These are phyloP conservation scores for Thalassiosira livingstoniorum DNA, from an alignment of 352 stramenopile species.

Conservation along the genomic window DNA sequence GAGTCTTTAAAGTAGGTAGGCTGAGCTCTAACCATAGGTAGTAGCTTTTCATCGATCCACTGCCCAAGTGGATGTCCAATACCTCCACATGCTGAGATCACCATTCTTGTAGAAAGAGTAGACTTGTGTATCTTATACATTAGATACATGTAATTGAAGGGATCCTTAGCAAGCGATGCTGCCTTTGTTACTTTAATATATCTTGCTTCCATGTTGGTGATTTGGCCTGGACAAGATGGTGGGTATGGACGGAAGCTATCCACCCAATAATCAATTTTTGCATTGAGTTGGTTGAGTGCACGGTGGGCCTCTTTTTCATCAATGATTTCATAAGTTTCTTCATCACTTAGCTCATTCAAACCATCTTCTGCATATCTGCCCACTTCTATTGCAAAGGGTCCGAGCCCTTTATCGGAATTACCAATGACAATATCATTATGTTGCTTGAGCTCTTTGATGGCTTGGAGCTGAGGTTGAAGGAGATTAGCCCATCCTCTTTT, in stretches of 20 bases:
- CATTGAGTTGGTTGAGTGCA: background rate
- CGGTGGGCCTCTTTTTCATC: background rate
- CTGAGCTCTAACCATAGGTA: conserved; percentile 23
- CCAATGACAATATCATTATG: conserved; percentile 10
- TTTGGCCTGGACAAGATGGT: too few relatives aligned
- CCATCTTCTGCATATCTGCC: conserved; percentile 2
- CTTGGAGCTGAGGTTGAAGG: background rate
- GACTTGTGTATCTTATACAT: conserved; percentile 38
- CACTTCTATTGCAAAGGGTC: background rate
- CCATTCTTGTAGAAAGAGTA: background rate
- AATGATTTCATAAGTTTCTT: background rate
- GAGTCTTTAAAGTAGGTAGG: conserved; percentile 48
- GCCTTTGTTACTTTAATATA: conserved; percentile 2
- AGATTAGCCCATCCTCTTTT: background rate
- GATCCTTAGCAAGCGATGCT: background rate
- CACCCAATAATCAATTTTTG: conserved; percentile 9
- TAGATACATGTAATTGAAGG: conserved; percentile 48
- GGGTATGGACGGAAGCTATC: background rate
- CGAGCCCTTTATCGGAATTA: conserved; percentile 12
- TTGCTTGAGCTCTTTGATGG: background rate
- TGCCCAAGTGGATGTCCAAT: conserved; percentile 13
- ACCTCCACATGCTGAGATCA: conserved; percentile 18
- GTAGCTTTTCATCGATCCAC: conserved; percentile 19
- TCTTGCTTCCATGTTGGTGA: background rate
- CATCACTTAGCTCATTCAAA: background rate